phyloP scores from a whole-genome alignment of 257 asterid genomes.

The Prunella vulgaris region DNA sequence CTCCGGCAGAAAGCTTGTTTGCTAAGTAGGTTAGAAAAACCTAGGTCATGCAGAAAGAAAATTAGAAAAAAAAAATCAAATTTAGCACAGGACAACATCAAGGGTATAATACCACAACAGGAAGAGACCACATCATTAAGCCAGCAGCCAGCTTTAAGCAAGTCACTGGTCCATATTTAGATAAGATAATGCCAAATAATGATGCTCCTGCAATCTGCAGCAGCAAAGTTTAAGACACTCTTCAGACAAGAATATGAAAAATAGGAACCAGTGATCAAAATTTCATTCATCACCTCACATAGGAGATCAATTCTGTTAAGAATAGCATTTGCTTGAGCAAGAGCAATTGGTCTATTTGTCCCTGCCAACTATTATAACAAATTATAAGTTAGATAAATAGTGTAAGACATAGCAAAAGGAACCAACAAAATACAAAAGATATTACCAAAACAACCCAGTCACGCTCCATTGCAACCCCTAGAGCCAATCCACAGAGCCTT shows the following conservation, averaged over 20 bases:
- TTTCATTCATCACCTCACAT: conserved; percentile 64
- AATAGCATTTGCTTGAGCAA: conserved; percentile 95
- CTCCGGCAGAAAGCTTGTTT: conserved; percentile 87
- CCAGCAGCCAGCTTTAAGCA: conserved; percentile 80
- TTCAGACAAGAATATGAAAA: neutral
- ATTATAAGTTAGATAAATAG: conserved; percentile 6
- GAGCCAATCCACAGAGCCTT: conserved; percentile 88
- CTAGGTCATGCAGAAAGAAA: conserved; percentile 35
- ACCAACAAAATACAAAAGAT: conserved; percentile 9
- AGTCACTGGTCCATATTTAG: conserved; percentile 66
- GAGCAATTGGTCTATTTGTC: conserved; percentile 89
- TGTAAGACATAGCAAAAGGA: neutral
- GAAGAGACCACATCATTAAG: conserved; percentile 76
- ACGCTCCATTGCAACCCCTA: conserved; percentile 97
- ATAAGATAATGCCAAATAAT: conserved; percentile 77
- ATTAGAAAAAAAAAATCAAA: conserved; percentile 12
- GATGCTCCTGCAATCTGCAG: conserved; percentile 96
- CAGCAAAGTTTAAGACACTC: conserved; percentile 16
- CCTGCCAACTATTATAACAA: conserved; percentile 71
- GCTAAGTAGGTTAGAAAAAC: conserved; percentile 77
- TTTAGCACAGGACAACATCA: conserved; percentile 9
- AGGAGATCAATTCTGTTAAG: conserved; percentile 85
- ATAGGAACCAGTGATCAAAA: conserved; percentile 10
- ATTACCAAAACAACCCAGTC: conserved; percentile 97
- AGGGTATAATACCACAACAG: conserved; percentile 54